Percentiles rank a stretch among this genome's conserved stretches.
These are phyloP conservation scores for Castanea crenata DNA, from an alignment of 306 rosid species.

Conservation along the genomic window DNA sequence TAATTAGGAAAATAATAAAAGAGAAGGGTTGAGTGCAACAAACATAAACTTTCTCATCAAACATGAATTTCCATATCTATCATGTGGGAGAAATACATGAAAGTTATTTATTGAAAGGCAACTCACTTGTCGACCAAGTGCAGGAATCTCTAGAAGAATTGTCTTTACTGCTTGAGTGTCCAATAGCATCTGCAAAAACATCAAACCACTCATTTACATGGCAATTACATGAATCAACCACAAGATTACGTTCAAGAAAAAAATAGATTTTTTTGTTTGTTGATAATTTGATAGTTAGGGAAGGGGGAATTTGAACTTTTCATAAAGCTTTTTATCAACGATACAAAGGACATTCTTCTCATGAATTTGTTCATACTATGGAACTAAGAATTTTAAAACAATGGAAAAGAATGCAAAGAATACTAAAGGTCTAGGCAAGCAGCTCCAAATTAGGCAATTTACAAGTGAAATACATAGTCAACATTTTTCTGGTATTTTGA, in stretches of 20 bases:
- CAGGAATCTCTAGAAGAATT: conserved; percentile 91
- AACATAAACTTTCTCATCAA: not conserved
- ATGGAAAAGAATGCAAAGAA: no score
- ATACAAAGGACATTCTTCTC: no score
- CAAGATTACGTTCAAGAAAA: conserved; percentile 2
- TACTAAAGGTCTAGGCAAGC: no score
- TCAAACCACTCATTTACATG: conserved; percentile 18
- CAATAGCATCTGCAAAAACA: conserved; percentile 81
- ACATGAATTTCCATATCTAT: not conserved
- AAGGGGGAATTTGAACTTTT: no score
- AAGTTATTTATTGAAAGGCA: conserved; percentile 9
- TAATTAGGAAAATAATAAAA: not conserved
- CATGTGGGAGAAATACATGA: not conserved
- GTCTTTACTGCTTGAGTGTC: conserved; percentile 99
- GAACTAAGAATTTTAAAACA: no score
- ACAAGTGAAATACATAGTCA: no score
- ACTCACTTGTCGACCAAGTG: conserved; percentile 95
- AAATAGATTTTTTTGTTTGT: not conserved
- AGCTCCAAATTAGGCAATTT: no score
- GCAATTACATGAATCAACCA: conserved; percentile 17
- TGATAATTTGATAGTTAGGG: no score
- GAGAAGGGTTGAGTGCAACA: not conserved
- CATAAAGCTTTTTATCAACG: no score
- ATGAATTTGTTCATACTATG: no score
- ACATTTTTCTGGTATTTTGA: no score